Evolutionary conservation across 805 yeast genomes (phyloP), one percentile per base, ranked within the genome.

Genomic region (Isabelozyma heimii): DNA sequence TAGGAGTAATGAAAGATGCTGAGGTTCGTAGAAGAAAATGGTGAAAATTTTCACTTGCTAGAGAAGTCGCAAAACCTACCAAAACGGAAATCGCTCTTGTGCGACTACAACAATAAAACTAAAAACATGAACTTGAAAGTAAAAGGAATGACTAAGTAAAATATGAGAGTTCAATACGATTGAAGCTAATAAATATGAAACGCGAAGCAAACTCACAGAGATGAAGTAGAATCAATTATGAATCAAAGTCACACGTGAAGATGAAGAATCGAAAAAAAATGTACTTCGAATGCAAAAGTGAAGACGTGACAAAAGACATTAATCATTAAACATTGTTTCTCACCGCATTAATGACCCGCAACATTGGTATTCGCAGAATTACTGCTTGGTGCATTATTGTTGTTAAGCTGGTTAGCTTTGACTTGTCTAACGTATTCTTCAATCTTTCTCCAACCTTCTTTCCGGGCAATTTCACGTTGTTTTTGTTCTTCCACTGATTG

Each of bases 401-500:
- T 30, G n/a, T 30, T 30, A 13, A 30, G 35, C 35, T 30, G 35
- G 8, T 30, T 30, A 30, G 35, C 35, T 13, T 59, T 65, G 28
- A 66, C 51, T 28, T 55, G 53, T 48, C 56, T 57, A 24, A 85
- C 91, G 50, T 79, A 82, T 38, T 74, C 77, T 58, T 88, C 90
- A 47, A 88, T 75, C 56, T 79, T 75, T 54, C 75, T 78, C 95
- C 95, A 88, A 48, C 84, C 87, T 55, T 81, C 83, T 55, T 79
- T 80, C 55, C 89, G 77, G 37, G 84, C 77, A 39, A 74, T 72
- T 56, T 82, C 84, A 47, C 87, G 76, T 56, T 80, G 80, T 55
- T 80, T 80, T 62, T 86, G 89, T 56, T 86, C 91, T 58, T 84
- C 88, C 51, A 87, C 73, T 44, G 88, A 83, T 58, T 89, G 89